Conservation (phyloP, 2,329 filamentous ascomycete species). For the Thermothelomyces thermophilus region DNA sequence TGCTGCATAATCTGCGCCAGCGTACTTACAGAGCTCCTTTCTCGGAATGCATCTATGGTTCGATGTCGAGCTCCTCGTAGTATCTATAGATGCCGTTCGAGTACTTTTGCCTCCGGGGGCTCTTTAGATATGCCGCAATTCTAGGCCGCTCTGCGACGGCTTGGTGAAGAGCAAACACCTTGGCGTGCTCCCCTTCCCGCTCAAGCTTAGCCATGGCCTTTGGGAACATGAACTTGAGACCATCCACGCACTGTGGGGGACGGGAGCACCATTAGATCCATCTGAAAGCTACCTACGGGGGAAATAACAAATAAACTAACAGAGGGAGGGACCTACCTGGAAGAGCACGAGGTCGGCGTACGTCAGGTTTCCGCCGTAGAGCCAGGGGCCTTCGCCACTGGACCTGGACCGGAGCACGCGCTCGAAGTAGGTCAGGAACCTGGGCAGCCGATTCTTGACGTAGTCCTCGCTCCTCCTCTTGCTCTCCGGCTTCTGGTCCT, state of each 20-base stretch:
- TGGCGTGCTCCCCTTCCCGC: slow-evolving; percentile 48
- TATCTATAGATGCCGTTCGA: slow-evolving; percentile 61
- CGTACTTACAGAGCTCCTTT: too few relatives aligned
- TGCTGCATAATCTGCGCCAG: too few relatives aligned
- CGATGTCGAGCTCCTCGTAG: slow-evolving; percentile 64
- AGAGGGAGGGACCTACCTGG: slow-evolving; percentile 42
- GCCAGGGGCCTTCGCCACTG: slow-evolving; percentile 52
- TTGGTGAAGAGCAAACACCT: slow-evolving; percentile 58
- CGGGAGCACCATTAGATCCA: neutral
- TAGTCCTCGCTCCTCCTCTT: slow-evolving; percentile 52
- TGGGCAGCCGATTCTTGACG: slow-evolving; percentile 57
- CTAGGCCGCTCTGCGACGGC: slow-evolving; percentile 55
- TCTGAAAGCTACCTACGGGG: neutral
- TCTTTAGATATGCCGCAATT: slow-evolving; percentile 63
- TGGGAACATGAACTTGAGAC: slow-evolving; percentile 61
- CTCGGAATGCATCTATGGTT: slow-evolving; percentile 31
- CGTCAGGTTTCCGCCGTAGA: slow-evolving; percentile 58
- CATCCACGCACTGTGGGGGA: slow-evolving; percentile 45
- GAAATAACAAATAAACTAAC: too few relatives aligned
- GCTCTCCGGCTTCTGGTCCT: slow-evolving; percentile 67
- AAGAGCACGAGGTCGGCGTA: slow-evolving; percentile 70
- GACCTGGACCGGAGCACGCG: slow-evolving; percentile 53
- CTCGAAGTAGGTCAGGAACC: slow-evolving; percentile 67
- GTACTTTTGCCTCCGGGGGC: slow-evolving; percentile 57
- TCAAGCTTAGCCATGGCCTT: slow-evolving; percentile 54